A percentile compares a stretch with the other conserved stretches of the same genome.
These are phyloP conservation scores for Venturia asperata DNA, from an alignment of 2,329 filamentous ascomycete species.

Conservation along the genomic window DNA sequence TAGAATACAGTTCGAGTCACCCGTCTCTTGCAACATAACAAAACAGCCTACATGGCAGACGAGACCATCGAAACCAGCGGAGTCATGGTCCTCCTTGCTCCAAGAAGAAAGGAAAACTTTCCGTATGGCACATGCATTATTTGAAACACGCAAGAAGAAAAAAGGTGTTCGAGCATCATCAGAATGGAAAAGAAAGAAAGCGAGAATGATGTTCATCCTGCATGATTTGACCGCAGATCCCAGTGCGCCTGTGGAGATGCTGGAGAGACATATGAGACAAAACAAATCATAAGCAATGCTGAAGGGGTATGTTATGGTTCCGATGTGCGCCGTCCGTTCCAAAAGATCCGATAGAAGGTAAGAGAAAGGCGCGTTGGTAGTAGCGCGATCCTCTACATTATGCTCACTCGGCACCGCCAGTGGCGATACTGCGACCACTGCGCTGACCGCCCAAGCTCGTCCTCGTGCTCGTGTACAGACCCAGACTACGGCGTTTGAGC, in stretches of 20 bases:
- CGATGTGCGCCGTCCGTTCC: slow-evolving; percentile 4
- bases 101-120: background rate
- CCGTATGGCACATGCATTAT: slow-evolving; percentile 4
- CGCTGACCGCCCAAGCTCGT: background rate
- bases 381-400: background rate
- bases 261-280: background rate
- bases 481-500: slow-evolving; percentile 12
- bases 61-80: background rate
- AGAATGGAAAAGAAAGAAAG: background rate
- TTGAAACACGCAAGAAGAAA: slow-evolving; percentile 3
- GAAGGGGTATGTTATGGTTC: slow-evolving; percentile 5
- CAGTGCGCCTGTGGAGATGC: background rate
- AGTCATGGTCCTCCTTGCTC: background rate
- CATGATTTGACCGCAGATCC: background rate
- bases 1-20: background rate
- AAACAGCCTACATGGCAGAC: background rate
- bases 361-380: background rate
- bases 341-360: background rate
- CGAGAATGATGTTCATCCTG: background rate
- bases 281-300: slow-evolving; percentile 11
- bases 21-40: background rate
- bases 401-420: background rate
- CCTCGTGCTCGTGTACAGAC: slow-evolving; percentile 16
- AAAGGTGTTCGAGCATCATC: background rate
- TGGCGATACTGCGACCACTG: slow-evolving; percentile 1